Conservation (phyloP, 192 early-diverging fungal species). For the Umbelopsis sp. region DNA sequence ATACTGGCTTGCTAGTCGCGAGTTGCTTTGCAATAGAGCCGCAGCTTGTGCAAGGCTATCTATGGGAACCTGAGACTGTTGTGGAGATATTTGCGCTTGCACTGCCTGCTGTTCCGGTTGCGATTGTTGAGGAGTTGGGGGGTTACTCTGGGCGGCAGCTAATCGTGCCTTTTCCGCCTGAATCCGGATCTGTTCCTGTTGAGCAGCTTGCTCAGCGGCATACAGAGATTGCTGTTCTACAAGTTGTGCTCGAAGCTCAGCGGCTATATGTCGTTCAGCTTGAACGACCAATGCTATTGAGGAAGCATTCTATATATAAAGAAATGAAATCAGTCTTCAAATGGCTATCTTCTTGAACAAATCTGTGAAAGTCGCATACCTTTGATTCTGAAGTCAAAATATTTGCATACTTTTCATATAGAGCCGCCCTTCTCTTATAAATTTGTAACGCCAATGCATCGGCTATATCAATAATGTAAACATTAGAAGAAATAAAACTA, state of each 20-base stretch:
- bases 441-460: slow-evolving; percentile 32
- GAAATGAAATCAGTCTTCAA: background rate
- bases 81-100: slow-evolving; percentile 15
- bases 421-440: slow-evolving; percentile 27
- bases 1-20: slow-evolving; percentile 32
- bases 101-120: slow-evolving; percentile 5
- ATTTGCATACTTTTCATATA: slow-evolving; percentile 31
- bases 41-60: slow-evolving; percentile 34
- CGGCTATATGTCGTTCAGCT: slow-evolving; percentile 24
- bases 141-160: slow-evolving; percentile 1
- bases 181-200: slow-evolving; percentile 27
- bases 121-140: background rate
- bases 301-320: background rate
- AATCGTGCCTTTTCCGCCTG: slow-evolving; percentile 31
- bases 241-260: slow-evolving; percentile 34
- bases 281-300: slow-evolving; percentile 2
- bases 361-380: background rate
- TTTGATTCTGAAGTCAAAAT: background rate
- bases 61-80: slow-evolving; percentile 17
- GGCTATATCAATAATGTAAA: background rate
- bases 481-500: background rate
- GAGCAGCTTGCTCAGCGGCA: slow-evolving; percentile 26
- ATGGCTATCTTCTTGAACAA: background rate
- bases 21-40: slow-evolving; percentile 30
- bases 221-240: slow-evolving; percentile 30